Evolutionary conservation across 352 stramenopile species (phyloP), one percentile per base, ranked within the genome.

Genomic region (Phytopythium boreale): DNA sequence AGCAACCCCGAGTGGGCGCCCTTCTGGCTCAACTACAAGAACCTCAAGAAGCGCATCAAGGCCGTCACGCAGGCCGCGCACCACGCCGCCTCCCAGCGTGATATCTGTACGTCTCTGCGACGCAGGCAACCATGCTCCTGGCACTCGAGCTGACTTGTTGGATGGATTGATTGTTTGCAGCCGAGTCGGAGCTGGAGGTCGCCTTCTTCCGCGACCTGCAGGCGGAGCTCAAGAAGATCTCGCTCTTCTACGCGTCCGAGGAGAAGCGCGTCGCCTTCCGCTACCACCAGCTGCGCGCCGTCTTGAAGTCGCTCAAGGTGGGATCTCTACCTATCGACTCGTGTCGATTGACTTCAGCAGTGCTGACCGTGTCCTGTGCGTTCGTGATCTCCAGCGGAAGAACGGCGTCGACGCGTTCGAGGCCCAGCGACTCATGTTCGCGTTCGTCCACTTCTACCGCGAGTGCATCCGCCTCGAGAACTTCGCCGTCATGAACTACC

Each of bases 1-100:
- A 90, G 81, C 70, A 92, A 89, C 63, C 82, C 85, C 14, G 82
- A 92, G 63, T 93, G 82, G 82, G 82, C 80, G n/a, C 82, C 82
- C 31, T 93, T 92, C 66, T 93, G 85, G 85, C 84, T 93, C 67
- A 92, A 92, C 73, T 93, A 93, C 68, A 93, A 93, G 73, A 83
- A 69, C 37, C 80, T 93, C 55, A 93, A 93, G 70, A 93, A 92
- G 62, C 82, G 79, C 66, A 92, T 93, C 61, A 93, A 93, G 68
- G 79, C 78, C 37, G 82, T 92, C 39, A 83, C 78, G 10, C 61
- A 69, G 44, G 73, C 76, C 31, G 74, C 67, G 29, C 72, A 77
- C 64, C 70, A 76, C 49, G 62, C 71, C 31, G 31, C 69, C 57
- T 74, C 61, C 24, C 67, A 85, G 63, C 69, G 69, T 39, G 74